phyloP scores from a whole-genome alignment of 2,329 filamentous ascomycete species.

The Setomelanomma holmii region DNA sequence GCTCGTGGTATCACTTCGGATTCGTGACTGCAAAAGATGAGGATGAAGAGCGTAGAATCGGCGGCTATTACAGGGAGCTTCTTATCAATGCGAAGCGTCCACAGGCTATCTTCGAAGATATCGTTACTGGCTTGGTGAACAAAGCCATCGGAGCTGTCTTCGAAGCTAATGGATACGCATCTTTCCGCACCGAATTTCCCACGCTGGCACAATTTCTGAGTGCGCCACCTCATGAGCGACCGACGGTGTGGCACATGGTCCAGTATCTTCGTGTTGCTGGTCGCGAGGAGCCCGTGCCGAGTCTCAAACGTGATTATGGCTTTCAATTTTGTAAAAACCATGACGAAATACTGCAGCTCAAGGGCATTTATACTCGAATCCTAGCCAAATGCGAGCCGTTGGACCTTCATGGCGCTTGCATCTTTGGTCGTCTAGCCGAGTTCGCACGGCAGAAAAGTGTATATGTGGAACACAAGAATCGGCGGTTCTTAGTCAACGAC shows the following conservation, averaged over 20 bases:
- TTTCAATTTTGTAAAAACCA: constrained; percentile 16
- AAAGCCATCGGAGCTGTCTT: too few relatives aligned
- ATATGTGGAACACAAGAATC: neutral
- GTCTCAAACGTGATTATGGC: constrained; percentile 27
- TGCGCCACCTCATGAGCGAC: neutral
- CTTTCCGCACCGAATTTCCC: constrained; percentile 9
- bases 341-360: constrained; percentile 24
- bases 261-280: constrained; percentile 18
- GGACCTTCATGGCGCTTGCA: constrained; percentile 21
- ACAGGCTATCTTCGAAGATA: too few relatives aligned
- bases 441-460: constrained; percentile 5
- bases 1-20: too few relatives aligned
- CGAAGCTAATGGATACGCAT: constrained; percentile 1
- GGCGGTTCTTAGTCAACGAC: constrained; percentile 16
- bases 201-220: constrained; percentile 20
- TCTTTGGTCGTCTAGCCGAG: constrained; percentile 3
- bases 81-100: too few relatives aligned
- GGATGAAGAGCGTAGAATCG: too few relatives aligned
- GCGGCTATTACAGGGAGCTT: too few relatives aligned
- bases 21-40: too few relatives aligned
- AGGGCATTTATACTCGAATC: constrained; percentile 17
- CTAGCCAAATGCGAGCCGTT: constrained; percentile 4
- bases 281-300: constrained; percentile 11
- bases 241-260: constrained; percentile 19
- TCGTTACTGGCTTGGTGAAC: too few relatives aligned